A percentile compares a stretch with the other conserved stretches of the same genome.
phyloP scores from a whole-genome alignment of 2,329 filamentous ascomycete species.

The Hypocrella siamensis region DNA sequence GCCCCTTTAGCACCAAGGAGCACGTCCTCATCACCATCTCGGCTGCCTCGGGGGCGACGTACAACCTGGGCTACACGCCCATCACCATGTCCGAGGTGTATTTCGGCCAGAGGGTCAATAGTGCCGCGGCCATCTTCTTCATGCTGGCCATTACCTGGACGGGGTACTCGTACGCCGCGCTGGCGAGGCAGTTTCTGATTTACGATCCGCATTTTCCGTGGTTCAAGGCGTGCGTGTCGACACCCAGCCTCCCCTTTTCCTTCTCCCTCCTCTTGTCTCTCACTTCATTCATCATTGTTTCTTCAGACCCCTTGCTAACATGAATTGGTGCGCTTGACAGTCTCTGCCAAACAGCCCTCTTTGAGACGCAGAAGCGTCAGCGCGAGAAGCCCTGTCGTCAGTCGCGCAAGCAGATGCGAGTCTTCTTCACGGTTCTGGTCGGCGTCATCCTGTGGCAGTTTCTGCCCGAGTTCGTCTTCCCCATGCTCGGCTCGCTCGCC shows the following conservation, averaged over 20 bases:
- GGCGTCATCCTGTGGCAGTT: constrained; percentile 46
- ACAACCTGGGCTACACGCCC: constrained; percentile 33
- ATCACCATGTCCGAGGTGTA: constrained; percentile 40
- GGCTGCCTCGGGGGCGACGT: constrained; percentile 34
- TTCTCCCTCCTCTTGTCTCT: neutral
- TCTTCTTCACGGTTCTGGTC: constrained; percentile 38
- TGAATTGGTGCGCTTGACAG: constrained; percentile 4
- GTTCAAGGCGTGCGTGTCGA: constrained; percentile 22
- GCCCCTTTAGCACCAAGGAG: constrained; percentile 40
- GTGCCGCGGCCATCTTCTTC: constrained; percentile 40
- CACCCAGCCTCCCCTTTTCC: neutral
- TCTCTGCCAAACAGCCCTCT: constrained; percentile 38
- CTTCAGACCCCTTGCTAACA: constrained; percentile 1
- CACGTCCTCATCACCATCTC: constrained; percentile 41
- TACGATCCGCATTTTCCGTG: constrained; percentile 33
- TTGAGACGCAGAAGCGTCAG: constrained; percentile 39
- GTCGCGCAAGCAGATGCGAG: constrained; percentile 35
- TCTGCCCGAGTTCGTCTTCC: constrained; percentile 43
- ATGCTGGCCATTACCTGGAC: constrained; percentile 42
- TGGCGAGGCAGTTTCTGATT: constrained; percentile 39
- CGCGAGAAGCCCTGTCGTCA: constrained; percentile 30
- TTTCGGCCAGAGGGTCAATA: constrained; percentile 34
- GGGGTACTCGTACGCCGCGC: constrained; percentile 42
- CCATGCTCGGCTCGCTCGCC: constrained; percentile 41
- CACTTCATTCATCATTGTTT: neutral